These are phyloP conservation scores for Neonectria magnoliae DNA, from an alignment of 2,329 filamentous ascomycete species.

Conservation along the genomic window DNA sequence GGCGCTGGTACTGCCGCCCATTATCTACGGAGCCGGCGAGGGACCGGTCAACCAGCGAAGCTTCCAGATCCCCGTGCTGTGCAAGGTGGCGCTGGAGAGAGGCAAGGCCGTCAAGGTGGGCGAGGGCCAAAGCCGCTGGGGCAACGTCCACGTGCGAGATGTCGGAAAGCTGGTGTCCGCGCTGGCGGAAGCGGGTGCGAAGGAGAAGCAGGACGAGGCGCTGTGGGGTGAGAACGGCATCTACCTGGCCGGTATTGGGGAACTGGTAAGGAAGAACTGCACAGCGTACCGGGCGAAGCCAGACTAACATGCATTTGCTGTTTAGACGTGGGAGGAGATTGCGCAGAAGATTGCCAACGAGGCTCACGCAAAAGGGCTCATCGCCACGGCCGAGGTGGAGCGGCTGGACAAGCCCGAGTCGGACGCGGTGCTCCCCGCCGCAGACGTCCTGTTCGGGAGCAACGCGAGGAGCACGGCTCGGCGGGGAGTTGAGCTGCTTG, in stretches of 20 bases:
- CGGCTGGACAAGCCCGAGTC: conserved; percentile 53
- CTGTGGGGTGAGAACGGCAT: conserved; percentile 53
- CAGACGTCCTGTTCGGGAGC: conserved; percentile 63
- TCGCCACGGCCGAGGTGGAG: conserved; percentile 39
- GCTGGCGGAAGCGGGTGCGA: conserved; percentile 45
- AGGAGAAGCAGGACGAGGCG: conserved; percentile 31
- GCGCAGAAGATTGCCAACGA: conserved; percentile 41
- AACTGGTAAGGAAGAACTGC: conserved; percentile 40
- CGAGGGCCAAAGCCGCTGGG: conserved; percentile 48
- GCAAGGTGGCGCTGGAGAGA: conserved; percentile 45
- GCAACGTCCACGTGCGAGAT: conserved; percentile 49
- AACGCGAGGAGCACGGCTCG: conserved; percentile 65
- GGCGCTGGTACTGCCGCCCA: conserved; percentile 49
- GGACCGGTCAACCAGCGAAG: conserved; percentile 53
- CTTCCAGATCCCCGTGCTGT: conserved; percentile 53
- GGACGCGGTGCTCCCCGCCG: conserved; percentile 54
- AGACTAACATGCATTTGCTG: background rate
- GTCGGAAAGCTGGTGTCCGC: conserved; percentile 43
- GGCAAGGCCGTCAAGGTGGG: conserved; percentile 47
- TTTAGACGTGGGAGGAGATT: conserved; percentile 45
- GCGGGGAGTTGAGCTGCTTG: conserved; percentile 62
- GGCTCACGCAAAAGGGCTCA: conserved; percentile 41
- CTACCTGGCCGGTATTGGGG: conserved; percentile 47
- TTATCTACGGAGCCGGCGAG: conserved; percentile 52
- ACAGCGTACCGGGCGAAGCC: too few species aligned